Evolutionary conservation across 2,329 filamentous ascomycete species (phyloP).

Genomic region (Botrytis deweyae): DNA sequence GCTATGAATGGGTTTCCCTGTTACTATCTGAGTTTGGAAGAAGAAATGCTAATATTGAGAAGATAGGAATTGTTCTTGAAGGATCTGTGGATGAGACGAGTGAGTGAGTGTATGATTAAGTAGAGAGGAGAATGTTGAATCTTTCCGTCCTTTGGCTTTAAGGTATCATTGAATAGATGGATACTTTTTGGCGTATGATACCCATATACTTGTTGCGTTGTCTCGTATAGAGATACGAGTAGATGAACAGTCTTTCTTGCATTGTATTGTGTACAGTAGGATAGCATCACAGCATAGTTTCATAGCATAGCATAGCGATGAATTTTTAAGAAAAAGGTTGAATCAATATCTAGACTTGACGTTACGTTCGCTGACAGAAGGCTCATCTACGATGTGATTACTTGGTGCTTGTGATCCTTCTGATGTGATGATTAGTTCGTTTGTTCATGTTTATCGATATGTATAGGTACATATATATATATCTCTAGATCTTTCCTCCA

Average conservation of each 20-base stretch:
- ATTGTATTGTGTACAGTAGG: neutral
- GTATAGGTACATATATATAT: too few species aligned
- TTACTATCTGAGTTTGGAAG: too few species aligned
- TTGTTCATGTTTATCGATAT: neutral
- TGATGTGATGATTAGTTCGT: too few species aligned
- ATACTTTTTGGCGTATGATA: neutral
- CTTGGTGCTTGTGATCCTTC: neutral
- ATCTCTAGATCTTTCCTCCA: too few species aligned
- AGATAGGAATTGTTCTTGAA: neutral
- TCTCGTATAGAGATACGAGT: neutral
- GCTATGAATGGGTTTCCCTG: neutral
- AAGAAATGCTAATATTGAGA: neutral
- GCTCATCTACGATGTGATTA: too few species aligned
- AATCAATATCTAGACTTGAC: neutral
- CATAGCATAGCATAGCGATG: neutral
- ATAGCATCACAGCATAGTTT: neutral
- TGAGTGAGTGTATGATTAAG: neutral
- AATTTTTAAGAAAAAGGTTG: neutral
- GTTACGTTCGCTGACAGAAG: neutral
- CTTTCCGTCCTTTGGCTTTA: neutral
- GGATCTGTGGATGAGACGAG: too few species aligned
- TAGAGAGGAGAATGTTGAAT: neutral
- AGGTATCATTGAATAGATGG: neutral
- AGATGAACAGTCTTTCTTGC: neutral
- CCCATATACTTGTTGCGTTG: neutral